phyloP scores from a whole-genome alignment of 352 stramenopile species.

The Thraustotheca clavata region DNA sequence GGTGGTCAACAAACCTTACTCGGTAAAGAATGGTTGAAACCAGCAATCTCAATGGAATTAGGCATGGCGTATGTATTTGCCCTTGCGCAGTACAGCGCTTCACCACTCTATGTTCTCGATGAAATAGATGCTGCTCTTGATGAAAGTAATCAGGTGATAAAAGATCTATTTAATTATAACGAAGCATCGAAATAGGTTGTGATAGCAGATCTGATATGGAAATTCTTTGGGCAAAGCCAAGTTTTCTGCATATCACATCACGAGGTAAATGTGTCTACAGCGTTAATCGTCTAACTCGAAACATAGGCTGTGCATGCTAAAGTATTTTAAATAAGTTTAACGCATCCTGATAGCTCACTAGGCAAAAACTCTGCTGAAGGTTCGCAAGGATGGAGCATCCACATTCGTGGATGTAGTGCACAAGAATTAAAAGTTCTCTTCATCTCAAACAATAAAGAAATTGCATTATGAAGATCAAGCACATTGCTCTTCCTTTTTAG shows the following conservation, averaged over 20 bases:
- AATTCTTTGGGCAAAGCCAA: slow-evolving; percentile 31
- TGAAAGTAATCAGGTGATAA: slow-evolving; percentile 33
- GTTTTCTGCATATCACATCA: slow-evolving; percentile 43
- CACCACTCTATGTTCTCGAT: slow-evolving; percentile 34
- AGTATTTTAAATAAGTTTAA: not conserved
- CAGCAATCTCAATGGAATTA: not conserved
- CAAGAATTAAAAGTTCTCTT: slow-evolving; percentile 6
- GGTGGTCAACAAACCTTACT: slow-evolving; percentile 37
- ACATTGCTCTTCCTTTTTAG: not conserved
- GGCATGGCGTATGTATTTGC: slow-evolving; percentile 39
- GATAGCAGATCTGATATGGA: slow-evolving; percentile 26
- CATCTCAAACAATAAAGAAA: too few species aligned
- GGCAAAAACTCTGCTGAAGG: not conserved
- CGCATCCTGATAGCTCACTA: not conserved
- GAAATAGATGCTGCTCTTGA: slow-evolving; percentile 38
- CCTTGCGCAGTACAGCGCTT: slow-evolving; percentile 30
- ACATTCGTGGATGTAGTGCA: not conserved
- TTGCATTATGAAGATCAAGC: not conserved
- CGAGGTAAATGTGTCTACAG: slow-evolving; percentile 20
- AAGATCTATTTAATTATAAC: not conserved
- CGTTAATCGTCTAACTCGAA: not conserved
- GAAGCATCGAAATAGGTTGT: slow-evolving; percentile 15
- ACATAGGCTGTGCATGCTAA: not conserved
- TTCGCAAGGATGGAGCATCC: not conserved
- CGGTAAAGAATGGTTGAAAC: slow-evolving; percentile 12